These are phyloP conservation scores for Dicorynia guianensis DNA, from an alignment of 306 rosid genomes.

Conservation along the genomic window DNA sequence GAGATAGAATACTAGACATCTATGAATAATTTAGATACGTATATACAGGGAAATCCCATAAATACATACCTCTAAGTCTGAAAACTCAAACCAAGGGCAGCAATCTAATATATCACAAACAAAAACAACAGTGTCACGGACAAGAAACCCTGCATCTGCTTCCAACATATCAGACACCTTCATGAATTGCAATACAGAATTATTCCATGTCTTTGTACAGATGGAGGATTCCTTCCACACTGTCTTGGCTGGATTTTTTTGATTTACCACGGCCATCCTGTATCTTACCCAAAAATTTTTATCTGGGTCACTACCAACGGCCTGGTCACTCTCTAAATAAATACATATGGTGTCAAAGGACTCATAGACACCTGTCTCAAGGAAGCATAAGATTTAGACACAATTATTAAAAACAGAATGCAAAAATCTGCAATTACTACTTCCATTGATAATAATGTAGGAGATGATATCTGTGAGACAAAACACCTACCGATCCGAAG, in stretches of 20 bases:
- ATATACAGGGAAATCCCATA: slow-evolving; percentile 36
- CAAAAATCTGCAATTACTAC: no score
- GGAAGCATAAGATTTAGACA: background rate
- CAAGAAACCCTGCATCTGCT: slow-evolving; percentile 96
- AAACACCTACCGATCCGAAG: slow-evolving; percentile 68
- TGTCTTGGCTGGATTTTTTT: slow-evolving; percentile 88
- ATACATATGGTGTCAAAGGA: slow-evolving; percentile 99
- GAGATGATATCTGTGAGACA: background rate
- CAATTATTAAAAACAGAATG: background rate
- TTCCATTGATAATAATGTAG: no score
- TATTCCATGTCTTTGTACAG: slow-evolving; percentile 99
- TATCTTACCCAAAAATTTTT: slow-evolving; percentile 98
- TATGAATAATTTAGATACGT: slow-evolving; percentile 22
- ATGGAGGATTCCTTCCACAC: slow-evolving; percentile 99
- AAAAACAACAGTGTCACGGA: slow-evolving; percentile 93
- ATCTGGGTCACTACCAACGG: slow-evolving; percentile 92
- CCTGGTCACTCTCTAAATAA: slow-evolving; percentile 98
- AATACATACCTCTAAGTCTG: slow-evolving; percentile 92
- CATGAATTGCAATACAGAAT: slow-evolving; percentile 99
- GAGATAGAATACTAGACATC: slow-evolving; percentile 26
- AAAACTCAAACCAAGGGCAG: slow-evolving; percentile 99
- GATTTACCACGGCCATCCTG: slow-evolving; percentile 98
- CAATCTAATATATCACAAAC: slow-evolving; percentile 98
- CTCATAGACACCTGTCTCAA: slow-evolving; percentile 81
- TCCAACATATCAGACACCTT: slow-evolving; percentile 98